A percentile compares a stretch with the other conserved stretches of the same genome.
Evolutionary conservation across 2,329 filamentous ascomycete species (phyloP).

Genomic region (Talaromyces sp.): DNA sequence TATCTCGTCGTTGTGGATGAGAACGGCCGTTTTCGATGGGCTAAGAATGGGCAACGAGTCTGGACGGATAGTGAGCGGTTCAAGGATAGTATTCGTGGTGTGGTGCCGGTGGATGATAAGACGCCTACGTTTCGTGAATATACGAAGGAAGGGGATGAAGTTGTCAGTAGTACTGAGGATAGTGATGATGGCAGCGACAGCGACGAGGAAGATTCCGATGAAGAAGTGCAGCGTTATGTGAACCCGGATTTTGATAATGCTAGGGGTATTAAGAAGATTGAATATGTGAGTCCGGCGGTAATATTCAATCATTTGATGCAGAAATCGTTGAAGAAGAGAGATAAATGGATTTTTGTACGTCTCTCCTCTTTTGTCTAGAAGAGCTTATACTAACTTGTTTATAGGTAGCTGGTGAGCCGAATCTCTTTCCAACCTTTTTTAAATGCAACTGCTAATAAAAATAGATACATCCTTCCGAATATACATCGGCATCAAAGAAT

Average conservation of each 20-base stretch:
- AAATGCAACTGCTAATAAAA: background rate
- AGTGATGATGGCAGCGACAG: constrained; percentile 15
- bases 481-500: constrained; percentile 86
- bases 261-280: constrained; percentile 57
- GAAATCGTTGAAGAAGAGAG: constrained; percentile 68
- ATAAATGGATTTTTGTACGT: constrained; percentile 82
- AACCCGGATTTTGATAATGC: constrained; percentile 58
- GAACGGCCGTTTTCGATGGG: constrained; percentile 76
- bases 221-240: constrained; percentile 60
- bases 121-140: constrained; percentile 51
- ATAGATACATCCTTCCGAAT: constrained; percentile 71
- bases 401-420: constrained; percentile 16
- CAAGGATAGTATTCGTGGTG: constrained; percentile 73
- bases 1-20: constrained; percentile 74
- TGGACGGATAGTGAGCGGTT: constrained; percentile 65
- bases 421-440: background rate
- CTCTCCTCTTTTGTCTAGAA: background rate
- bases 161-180: constrained; percentile 14
- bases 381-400: background rate
- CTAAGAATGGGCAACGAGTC: constrained; percentile 72
- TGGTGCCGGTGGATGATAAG: constrained; percentile 58
- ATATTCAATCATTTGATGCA: constrained; percentile 74
- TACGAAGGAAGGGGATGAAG: constrained; percentile 22
- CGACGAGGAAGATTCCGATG: constrained; percentile 43
- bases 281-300: constrained; percentile 64